Percentiles rank a stretch among this genome's conserved stretches.
Conservation (phyloP, 306 rosid genomes). For the Pterocarpus macrocarpus region DNA sequence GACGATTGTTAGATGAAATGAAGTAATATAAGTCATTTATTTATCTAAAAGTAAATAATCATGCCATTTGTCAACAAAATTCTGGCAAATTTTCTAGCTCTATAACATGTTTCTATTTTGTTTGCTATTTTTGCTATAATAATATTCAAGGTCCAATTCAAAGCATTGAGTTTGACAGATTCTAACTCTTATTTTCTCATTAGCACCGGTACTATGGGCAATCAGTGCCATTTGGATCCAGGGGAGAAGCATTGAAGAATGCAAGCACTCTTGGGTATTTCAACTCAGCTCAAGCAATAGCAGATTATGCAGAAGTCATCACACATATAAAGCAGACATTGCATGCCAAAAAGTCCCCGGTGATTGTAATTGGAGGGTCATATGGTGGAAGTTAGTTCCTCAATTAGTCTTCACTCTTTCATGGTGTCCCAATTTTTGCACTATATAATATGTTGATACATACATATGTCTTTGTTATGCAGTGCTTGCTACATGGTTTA, state of each 20-base stretch:
- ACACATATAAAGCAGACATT: constrained; percentile 60
- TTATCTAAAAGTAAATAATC: too few relatives aligned
- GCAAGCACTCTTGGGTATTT: constrained; percentile 72
- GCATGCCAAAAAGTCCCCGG: constrained; percentile 60
- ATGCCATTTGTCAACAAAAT: too few relatives aligned
- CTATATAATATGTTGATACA: neutral
- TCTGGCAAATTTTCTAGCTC: too few relatives aligned
- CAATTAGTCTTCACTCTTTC: neutral
- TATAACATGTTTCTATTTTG: too few relatives aligned
- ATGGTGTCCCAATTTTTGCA: neutral
- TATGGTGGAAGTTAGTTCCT: constrained; percentile 84
- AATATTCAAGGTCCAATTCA: neutral
- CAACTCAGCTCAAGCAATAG: constrained; percentile 83
- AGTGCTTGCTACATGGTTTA: constrained; percentile 94
- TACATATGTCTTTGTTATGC: neutral
- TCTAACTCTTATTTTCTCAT: neutral
- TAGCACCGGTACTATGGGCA: constrained; percentile 84
- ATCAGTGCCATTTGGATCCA: constrained; percentile 77
- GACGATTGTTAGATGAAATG: too few relatives aligned
- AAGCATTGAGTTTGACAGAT: neutral
- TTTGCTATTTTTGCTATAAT: neutral
- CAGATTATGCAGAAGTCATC: constrained; percentile 74
- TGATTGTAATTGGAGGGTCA: constrained; percentile 84
- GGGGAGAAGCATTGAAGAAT: constrained; percentile 69
- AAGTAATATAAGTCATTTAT: too few relatives aligned